Evolutionary conservation across 1,284 basidiomycete genomes (phyloP), one percentile per base, ranked within the genome.

Genomic region (Anthracocystis panici-leucophaei): DNA sequence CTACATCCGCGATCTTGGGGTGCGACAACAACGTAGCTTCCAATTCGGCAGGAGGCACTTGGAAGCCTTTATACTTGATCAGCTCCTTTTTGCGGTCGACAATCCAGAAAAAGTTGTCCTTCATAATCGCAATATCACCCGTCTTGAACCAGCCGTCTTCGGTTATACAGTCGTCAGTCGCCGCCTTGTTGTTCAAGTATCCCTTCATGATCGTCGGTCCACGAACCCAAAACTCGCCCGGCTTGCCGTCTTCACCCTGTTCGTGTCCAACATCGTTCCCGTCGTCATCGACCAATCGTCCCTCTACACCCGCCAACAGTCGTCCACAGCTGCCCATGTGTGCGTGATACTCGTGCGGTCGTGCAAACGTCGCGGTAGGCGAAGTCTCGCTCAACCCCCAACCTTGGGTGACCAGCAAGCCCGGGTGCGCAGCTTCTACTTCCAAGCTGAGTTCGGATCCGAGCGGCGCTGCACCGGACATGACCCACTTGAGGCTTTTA

Each of bases 401-500:
- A 8, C 86, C 86, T 65, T 87, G 86, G 2, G 85, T 85, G 38
- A 86, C 81, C 0, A 45, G 53, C 46, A 76, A 27, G 51, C 38
- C 76, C 0, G 73, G 80, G n/a, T 93, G 84, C 41, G 90, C 80
- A 38, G 87, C 85, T 46, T 88, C 85, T 35, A 92, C 84, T 73
- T 90, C 88, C 85, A 88, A 85, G 12, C 90, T 89, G 14, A 94
- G 87, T 10, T 89, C 88, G 0, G 87, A 87, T 1, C 91, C 90
- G 7, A 95, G 88, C 0, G 94, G 93, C 2, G 95, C 95, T 0
- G 93, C 95, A 6, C 93, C 94, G 1, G 90, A 92, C 75, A 91
- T 88, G 52, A 94, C 79, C 7, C 89, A 85, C 25, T 87, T 85
- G 14, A 96, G 82, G 1, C 89, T 89, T 5, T 88, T 89, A 54